Base-by-base conservation (phyloP, 345 rosid species). In the Ricinus communis region DNA sequence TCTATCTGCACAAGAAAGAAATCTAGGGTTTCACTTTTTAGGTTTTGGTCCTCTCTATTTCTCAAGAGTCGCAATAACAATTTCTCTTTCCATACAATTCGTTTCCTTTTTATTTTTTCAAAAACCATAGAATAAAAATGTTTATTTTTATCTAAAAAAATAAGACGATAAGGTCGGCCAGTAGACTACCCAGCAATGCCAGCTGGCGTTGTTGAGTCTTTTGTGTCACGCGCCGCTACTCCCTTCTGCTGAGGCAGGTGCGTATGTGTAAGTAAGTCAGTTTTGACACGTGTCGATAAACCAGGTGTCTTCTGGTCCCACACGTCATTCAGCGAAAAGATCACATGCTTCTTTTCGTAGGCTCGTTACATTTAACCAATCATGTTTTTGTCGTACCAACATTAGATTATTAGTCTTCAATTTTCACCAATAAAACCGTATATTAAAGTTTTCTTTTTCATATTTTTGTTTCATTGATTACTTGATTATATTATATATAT, bases 101-200 rank as follows among this genome's bases (percentile, higher is more conserved):
- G 19, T 62, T 38, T 14, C 15, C 27, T 33, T 31, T 43, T 41
- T 46, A 54, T 50, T 54, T 47, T 56, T 28, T 71, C 52, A n/a
- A n/a, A n/a, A n/a, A n/a, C n/a, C n/a, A n/a, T n/a, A n/a, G n/a
- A n/a, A n/a, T n/a, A n/a, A n/a, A n/a, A n/a, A n/a, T n/a, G n/a
- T 30, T 73, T 71, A 30, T 54, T 18, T 25, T 70, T 71, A 4
- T 40, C 25, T 70, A 40, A 49, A 33, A 62, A 25, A 78, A 24
- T 71, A 80, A 85, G 86, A 81, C 87, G 91, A 89, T 89, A 89
- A 89, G 94, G 77, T 82, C 82, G 87, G 84, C 85, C 88, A 81
- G 87, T 75, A 59, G 76, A 51, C 69, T 55, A 53, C 72, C 78
- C 77, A 70, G 90, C 69, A 41, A 77, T 78, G 87, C 87, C 89